A percentile compares a stretch with the other conserved stretches of the same genome.
Conservation (phyloP, 164 flowering plant species). For the Cinnamomum micranthum region DNA sequence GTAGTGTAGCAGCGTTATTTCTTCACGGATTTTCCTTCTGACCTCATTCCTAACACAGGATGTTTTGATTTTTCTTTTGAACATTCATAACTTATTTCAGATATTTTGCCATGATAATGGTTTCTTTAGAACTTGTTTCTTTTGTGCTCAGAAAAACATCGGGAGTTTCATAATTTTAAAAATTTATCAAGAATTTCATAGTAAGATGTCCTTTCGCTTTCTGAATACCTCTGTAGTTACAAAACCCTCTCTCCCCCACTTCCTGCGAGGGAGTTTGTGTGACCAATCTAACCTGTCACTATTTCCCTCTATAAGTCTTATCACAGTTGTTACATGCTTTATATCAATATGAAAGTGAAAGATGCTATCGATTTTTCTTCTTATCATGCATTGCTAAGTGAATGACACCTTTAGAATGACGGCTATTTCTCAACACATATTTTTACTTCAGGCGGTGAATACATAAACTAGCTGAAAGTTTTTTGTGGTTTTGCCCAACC, state of each 20-base stretch:
- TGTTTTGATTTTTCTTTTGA: background rate
- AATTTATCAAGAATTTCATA: background rate
- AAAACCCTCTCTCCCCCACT: background rate
- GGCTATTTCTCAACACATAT: background rate
- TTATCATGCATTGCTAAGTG: background rate
- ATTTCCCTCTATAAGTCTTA: background rate
- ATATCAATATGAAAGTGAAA: background rate
- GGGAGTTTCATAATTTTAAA: background rate
- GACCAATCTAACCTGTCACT: no score
- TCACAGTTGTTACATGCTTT: background rate
- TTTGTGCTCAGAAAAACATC: background rate
- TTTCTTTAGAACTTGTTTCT: background rate
- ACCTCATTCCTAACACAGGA: background rate
- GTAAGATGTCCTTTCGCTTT: no score
- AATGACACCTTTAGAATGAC: background rate
- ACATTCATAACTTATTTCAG: background rate
- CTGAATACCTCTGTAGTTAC: no score
- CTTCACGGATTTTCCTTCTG: background rate
- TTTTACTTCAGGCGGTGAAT: background rate
- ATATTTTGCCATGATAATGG: background rate
- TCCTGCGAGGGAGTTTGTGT: background rate
- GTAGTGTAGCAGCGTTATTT: background rate
- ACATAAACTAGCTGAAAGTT: background rate
- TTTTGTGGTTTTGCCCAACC: no score
- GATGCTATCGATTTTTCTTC: background rate